Evolutionary conservation across 2,329 filamentous ascomycete genomes (phyloP).

Genomic region (Fusarium anguioides): DNA sequence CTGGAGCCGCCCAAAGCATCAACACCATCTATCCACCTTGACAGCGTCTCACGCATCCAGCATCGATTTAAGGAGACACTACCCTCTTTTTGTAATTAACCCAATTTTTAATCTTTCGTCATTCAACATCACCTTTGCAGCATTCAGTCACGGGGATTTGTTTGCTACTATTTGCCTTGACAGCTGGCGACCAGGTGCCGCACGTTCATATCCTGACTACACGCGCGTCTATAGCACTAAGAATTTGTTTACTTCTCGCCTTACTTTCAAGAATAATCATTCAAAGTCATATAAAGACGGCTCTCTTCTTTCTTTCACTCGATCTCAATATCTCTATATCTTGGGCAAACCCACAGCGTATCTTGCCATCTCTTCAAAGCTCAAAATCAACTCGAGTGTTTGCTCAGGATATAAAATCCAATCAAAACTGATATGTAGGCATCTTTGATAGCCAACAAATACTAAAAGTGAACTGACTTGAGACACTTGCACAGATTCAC

Average conservation of each 20-base stretch:
- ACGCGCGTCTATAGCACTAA: not conserved
- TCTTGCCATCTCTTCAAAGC: not conserved
- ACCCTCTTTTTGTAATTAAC: not conserved
- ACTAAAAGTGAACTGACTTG: not conserved
- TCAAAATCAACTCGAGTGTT: not conserved
- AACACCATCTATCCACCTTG: not conserved
- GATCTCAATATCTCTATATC: not conserved
- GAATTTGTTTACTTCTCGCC: conserved; percentile 13
- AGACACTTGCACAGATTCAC: not conserved
- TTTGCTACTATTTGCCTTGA: conserved; percentile 12
- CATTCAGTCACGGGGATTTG: not conserved
- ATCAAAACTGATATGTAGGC: not conserved
- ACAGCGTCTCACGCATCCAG: not conserved
- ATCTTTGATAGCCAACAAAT: not conserved
- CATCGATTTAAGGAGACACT: not conserved
- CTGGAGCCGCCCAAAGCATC: not conserved
- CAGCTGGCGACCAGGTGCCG: conserved; percentile 32
- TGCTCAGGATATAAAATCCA: not conserved
- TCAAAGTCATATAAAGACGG: not conserved
- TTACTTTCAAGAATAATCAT: not conserved
- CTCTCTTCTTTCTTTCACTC: not conserved
- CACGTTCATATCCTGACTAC: conserved; percentile 19
- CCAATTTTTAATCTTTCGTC: not conserved
- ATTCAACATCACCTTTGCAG: not conserved
- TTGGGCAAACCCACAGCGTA: not conserved